Conservation (phyloP, 495 filamentous ascomycete genomes). For the Penicillium psychrofluorescens region DNA sequence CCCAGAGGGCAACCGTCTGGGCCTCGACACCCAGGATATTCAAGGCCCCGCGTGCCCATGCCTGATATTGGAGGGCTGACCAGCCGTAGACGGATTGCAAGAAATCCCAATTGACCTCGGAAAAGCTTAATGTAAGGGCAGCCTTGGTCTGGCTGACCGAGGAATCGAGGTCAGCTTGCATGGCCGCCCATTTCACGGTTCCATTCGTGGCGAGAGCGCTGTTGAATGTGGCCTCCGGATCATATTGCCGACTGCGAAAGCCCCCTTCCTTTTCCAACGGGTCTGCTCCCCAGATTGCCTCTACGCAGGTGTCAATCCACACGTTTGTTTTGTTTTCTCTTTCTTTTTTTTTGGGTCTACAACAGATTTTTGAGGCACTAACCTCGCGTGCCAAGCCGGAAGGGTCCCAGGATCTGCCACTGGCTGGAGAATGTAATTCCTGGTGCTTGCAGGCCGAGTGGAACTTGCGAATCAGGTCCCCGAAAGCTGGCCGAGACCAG, state of each 20-base stretch:
- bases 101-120: conserved; percentile 41
- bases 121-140: conserved; percentile 36
- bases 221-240: conserved; percentile 28
- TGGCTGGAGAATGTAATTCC: no score
- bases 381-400: conserved; percentile 55
- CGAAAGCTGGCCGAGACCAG: no score
- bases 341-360: neutral
- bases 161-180: neutral
- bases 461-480: no score
- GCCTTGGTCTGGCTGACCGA: conserved; percentile 13
- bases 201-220: conserved; percentile 46
- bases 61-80: conserved; percentile 53
- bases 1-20: conserved; percentile 20
- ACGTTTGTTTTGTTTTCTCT: neutral
- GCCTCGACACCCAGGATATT: conserved; percentile 14
- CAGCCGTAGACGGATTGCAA: conserved; percentile 52
- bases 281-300: conserved; percentile 55
- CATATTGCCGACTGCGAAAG: conserved; percentile 36
- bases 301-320: conserved; percentile 15
- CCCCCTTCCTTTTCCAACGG: conserved; percentile 47
- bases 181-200: conserved; percentile 13
- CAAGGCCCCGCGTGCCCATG: conserved; percentile 48
- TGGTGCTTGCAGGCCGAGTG: no score
- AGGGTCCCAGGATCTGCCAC: conserved; percentile 53
- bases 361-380: conserved; percentile 4